Conservation (phyloP, 2,329 filamentous ascomycete genomes). For the Pleomassaria siparia region DNA sequence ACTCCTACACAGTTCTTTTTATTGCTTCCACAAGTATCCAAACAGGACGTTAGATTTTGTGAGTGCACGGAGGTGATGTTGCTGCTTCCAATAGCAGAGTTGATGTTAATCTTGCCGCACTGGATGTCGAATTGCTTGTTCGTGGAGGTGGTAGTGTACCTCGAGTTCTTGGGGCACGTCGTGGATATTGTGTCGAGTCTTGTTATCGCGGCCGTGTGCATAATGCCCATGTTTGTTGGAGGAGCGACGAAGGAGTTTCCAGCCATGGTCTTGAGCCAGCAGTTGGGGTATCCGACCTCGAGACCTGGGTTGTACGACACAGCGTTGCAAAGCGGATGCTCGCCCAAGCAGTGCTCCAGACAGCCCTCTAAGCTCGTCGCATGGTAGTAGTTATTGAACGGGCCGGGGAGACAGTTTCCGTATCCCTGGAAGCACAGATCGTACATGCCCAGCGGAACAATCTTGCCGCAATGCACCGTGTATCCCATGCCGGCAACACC, state of each 20-base stretch:
- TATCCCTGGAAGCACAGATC: slow-evolving; percentile 26
- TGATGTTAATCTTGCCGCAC: slow-evolving; percentile 30
- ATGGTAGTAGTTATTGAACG: slow-evolving; percentile 32
- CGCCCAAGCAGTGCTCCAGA: slow-evolving; percentile 26
- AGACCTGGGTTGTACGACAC: slow-evolving; percentile 32
- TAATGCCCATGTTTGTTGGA: slow-evolving; percentile 12
- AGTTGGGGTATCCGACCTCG: slow-evolving; percentile 35
- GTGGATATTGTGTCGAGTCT: slow-evolving; percentile 22
- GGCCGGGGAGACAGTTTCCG: slow-evolving; percentile 12
- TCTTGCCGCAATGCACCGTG: slow-evolving; percentile 31
- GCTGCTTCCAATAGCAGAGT: no score
- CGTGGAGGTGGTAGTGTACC: slow-evolving; percentile 13
- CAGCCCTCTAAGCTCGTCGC: slow-evolving; percentile 30
- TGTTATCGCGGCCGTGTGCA: slow-evolving; percentile 31
- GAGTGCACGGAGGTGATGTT: slow-evolving; percentile 32
- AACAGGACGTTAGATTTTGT: slow-evolving; percentile 31
- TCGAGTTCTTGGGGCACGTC: slow-evolving; percentile 17
- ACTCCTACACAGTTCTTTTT: slow-evolving; percentile 28
- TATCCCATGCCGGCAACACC: slow-evolving; percentile 22
- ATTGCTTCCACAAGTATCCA: slow-evolving; percentile 31
- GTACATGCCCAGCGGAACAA: slow-evolving; percentile 14
- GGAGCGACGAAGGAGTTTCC: slow-evolving; percentile 4
- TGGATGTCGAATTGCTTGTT: slow-evolving; percentile 30
- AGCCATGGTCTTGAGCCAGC: slow-evolving; percentile 29
- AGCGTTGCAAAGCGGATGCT: slow-evolving; percentile 31